phyloP scores from a whole-genome alignment of 441 rosid species.

The Populus hybrid region DNA sequence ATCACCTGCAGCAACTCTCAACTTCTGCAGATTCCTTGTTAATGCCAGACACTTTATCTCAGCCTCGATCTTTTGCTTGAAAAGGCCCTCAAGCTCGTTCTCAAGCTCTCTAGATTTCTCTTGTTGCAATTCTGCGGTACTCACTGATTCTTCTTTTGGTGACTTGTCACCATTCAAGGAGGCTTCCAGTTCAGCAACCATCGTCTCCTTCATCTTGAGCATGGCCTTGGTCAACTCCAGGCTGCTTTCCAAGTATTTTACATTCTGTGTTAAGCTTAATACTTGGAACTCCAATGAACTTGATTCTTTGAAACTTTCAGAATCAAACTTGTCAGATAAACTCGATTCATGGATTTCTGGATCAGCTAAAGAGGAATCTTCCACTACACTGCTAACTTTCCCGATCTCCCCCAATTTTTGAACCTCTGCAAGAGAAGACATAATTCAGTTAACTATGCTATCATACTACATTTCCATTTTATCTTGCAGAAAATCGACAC shows the following conservation, averaged over 20 bases:
- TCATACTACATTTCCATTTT: background rate
- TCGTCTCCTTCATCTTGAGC: slow-evolving; percentile 51
- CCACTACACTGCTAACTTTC: slow-evolving; percentile 31
- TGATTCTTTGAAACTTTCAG: slow-evolving; percentile 27
- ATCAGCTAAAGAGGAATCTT: slow-evolving; percentile 23
- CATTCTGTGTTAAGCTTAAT: slow-evolving; percentile 43
- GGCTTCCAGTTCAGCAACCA: slow-evolving; percentile 52
- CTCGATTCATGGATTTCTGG: slow-evolving; percentile 33
- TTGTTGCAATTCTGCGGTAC: slow-evolving; percentile 29
- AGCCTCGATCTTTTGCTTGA: slow-evolving; percentile 71
- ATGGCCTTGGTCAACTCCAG: slow-evolving; percentile 49
- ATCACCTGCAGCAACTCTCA: slow-evolving; percentile 31
- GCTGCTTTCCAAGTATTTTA: slow-evolving; percentile 49
- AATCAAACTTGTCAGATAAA: slow-evolving; percentile 33
- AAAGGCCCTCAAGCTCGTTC: slow-evolving; percentile 50
- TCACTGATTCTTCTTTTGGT: slow-evolving; percentile 32
- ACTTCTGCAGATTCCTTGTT: slow-evolving; percentile 27
- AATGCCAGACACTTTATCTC: slow-evolving; percentile 60
- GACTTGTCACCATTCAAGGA: slow-evolving; percentile 26
- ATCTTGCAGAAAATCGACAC: background rate
- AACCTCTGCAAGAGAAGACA: slow-evolving; percentile 51
- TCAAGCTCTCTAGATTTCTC: slow-evolving; percentile 42
- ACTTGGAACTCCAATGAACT: slow-evolving; percentile 43
- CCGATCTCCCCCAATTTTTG: slow-evolving; percentile 63
- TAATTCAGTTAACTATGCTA: slow-evolving; percentile 7